Evolutionary conservation across 2,329 filamentous ascomycete species (phyloP).

Genomic region (Arthroderma sp.): DNA sequence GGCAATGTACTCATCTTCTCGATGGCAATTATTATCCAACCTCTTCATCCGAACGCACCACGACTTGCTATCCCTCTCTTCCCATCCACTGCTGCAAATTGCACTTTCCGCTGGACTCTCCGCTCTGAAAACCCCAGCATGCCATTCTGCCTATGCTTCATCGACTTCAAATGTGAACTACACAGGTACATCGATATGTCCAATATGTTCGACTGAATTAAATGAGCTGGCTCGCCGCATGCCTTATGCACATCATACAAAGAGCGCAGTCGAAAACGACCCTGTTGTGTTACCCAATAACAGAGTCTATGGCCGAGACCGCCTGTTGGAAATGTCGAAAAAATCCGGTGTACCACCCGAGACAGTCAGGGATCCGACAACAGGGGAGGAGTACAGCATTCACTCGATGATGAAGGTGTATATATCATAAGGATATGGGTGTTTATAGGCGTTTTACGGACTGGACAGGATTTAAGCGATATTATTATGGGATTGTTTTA

Average conservation of each 20-base stretch:
- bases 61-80: constrained; percentile 67
- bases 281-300: constrained; percentile 78
- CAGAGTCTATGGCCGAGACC: constrained; percentile 65
- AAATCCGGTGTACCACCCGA: constrained; percentile 54
- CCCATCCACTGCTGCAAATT: constrained; percentile 73
- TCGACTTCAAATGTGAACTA: constrained; percentile 40
- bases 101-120: constrained; percentile 84
- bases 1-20: constrained; percentile 58
- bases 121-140: constrained; percentile 88
- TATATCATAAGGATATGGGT: constrained; percentile 49
- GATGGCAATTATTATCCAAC: constrained; percentile 64
- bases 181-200: constrained; percentile 61
- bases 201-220: constrained; percentile 89
- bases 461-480: no score
- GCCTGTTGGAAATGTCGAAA: constrained; percentile 61
- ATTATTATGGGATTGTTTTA: no score
- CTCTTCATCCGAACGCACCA: constrained; percentile 81
- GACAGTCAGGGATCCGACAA: constrained; percentile 65
- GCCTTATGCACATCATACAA: constrained; percentile 88
- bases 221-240: constrained; percentile 81
- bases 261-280: constrained; percentile 82
- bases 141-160: constrained; percentile 56
- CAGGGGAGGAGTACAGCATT: constrained; percentile 52
- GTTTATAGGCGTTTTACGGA: no score
- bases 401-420: constrained; percentile 71